Base-by-base conservation (phyloP, 176 grass and related monocot genomes). In the Avena insularis region DNA sequence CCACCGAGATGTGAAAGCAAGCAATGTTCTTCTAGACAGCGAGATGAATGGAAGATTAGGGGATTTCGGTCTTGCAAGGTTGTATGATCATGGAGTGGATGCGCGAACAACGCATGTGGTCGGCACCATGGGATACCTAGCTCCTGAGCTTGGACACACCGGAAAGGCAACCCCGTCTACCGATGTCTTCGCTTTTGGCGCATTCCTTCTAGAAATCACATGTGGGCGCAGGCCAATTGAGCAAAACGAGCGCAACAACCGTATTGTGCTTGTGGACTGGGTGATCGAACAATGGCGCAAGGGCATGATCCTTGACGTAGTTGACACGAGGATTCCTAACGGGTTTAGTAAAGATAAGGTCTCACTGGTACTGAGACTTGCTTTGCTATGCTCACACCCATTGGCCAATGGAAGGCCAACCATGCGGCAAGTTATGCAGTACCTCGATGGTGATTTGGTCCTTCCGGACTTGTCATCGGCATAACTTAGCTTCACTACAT, bases 51-150 rank as follows among this genome's bases (percentile, higher is more conserved):
- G 76, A 4, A 15, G 71, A 9, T 6, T 91, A 54, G 82, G 86
- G 8, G 90, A 91, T 23, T 91, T 91, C n/a, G 90, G 86, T 1
- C 86, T 91, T 8, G 86, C 90, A 0, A 84, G 86, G 13, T 0
- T 91, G 31, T 85, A 91, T 0, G 90, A 91, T 0, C 90, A 88
- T 16, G 90, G 90, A 21, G 7, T 60, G 0, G 78, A 82, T 2
- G 70, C 82, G 1, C 86, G 85, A 0, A 91, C 90, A 1, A 91
- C 90, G 1, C 86, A 85, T 20, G 90, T 88, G 50, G 78, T 91
- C 1, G 90, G 90, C 60, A 91, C 86, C 13, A 84, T 85, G 82
- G 90, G 90, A 1, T 88, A 91, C 82, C 82, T 91, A 6, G 81
- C 90, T 0, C 90, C 90, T 11, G 90, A 91, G 55, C 9, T 88